Conservation (phyloP, 306 rosid species). For the Lotus japonicus region DNA sequence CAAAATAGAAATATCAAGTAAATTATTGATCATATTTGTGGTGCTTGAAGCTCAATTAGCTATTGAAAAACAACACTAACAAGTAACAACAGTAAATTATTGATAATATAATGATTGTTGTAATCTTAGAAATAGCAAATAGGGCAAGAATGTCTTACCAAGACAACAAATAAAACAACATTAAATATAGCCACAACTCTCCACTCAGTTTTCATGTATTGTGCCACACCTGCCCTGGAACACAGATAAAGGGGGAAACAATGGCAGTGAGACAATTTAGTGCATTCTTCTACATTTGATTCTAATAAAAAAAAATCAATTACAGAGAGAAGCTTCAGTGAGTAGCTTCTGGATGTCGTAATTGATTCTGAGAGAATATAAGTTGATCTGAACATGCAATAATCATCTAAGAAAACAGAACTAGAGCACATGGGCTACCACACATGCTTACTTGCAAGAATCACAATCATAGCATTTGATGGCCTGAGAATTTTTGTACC, state of each 20-base stretch:
- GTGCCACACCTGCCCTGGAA: constrained; percentile 94
- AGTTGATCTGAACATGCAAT: too few species aligned
- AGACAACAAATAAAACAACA: constrained; percentile 52
- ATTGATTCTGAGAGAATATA: too few species aligned
- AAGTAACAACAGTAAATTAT: too few species aligned
- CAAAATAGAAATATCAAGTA: not conserved
- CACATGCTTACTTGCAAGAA: constrained; percentile 79
- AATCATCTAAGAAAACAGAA: not conserved
- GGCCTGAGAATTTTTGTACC: constrained; percentile 63
- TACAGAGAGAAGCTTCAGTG: too few species aligned
- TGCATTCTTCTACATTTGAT: too few species aligned
- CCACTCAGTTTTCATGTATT: constrained; percentile 96
- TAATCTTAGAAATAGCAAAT: not conserved
- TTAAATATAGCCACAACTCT: constrained; percentile 87
- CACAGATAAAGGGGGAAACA: constrained; percentile 15
- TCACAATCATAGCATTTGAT: constrained; percentile 88
- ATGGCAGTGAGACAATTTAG: constrained; percentile 3
- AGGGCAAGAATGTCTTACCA: constrained; percentile 46
- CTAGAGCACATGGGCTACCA: not conserved
- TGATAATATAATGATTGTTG: too few species aligned
- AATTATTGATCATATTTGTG: not conserved
- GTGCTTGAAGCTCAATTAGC: not conserved
- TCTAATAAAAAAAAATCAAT: too few species aligned
- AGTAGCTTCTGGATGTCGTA: too few species aligned
- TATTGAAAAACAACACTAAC: not conserved